phyloP scores from a whole-genome alignment of 2,329 filamentous ascomycete genomes.

The Cordyceps javanica region DNA sequence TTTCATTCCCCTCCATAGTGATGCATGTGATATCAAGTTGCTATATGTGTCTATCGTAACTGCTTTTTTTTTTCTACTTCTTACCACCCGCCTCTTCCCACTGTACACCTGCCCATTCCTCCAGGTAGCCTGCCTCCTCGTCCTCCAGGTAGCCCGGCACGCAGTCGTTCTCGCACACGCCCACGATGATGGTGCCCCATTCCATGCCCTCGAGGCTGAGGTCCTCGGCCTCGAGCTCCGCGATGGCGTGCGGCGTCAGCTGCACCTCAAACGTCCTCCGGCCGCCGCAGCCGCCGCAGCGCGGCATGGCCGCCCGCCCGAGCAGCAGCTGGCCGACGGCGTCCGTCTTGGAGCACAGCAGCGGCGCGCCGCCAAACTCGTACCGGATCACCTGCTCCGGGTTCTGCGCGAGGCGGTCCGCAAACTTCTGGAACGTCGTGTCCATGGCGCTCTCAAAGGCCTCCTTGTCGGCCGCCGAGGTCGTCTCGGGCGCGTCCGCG shows the following conservation, averaged over 20 bases:
- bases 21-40: conserved; percentile 22
- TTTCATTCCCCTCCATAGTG: background rate
- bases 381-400: conserved; percentile 78
- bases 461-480: conserved; percentile 54
- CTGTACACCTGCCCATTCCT: conserved; percentile 97
- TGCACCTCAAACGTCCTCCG: conserved; percentile 84
- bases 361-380: conserved; percentile 64
- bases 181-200: conserved; percentile 89
- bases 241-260: conserved; percentile 84
- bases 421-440: conserved; percentile 72
- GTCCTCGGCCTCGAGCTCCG: conserved; percentile 75
- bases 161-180: conserved; percentile 78
- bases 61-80: conserved; percentile 19
- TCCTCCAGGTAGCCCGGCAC: conserved; percentile 49
- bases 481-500: conserved; percentile 32
- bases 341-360: conserved; percentile 79
- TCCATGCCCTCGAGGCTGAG: conserved; percentile 82
- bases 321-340: conserved; percentile 60
- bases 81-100: conserved; percentile 71
- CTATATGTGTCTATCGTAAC: background rate
- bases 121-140: conserved; percentile 69
- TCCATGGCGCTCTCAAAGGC: conserved; percentile 71
- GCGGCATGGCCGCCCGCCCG: conserved; percentile 50
- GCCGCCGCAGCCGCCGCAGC: conserved; percentile 70
- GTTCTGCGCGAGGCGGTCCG: conserved; percentile 71